Evolutionary conservation across 768 basidiomycete species (phyloP).

Genomic region (Phallus indusiatus): DNA sequence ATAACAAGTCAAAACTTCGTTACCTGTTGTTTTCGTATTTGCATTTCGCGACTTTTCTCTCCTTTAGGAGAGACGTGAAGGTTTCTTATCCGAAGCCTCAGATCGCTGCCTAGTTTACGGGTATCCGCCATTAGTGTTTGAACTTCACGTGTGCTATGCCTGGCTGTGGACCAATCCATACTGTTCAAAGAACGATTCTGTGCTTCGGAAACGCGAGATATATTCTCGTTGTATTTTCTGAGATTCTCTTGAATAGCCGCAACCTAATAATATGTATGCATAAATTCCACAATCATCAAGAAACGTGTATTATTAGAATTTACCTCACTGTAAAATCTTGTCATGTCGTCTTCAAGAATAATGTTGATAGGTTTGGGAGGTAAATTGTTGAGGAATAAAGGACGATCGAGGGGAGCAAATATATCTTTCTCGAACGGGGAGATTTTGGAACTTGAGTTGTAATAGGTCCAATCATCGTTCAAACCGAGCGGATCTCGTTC

Average conservation of each 20-base stretch:
- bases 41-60: constrained; percentile 51
- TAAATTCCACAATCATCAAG: too few relatives aligned
- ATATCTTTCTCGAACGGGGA: not conserved
- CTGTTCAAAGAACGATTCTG: constrained; percentile 70
- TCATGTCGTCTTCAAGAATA: constrained; percentile 43
- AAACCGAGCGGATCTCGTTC: not conserved
- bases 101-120: constrained; percentile 41
- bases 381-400: not conserved
- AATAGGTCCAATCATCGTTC: too few relatives aligned
- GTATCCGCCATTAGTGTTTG: constrained; percentile 52
- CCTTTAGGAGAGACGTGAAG: constrained; percentile 40
- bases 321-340: constrained; percentile 68
- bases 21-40: constrained; percentile 72
- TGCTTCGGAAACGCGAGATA: constrained; percentile 56
- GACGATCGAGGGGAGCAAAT: not conserved
- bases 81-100: constrained; percentile 52
- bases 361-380: not conserved
- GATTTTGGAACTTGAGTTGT: not conserved
- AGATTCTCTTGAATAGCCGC: constrained; percentile 65
- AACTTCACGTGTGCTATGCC: constrained; percentile 49
- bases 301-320: not conserved
- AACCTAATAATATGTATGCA: constrained; percentile 41
- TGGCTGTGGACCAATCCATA: constrained; percentile 58
- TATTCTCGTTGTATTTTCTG: constrained; percentile 58
- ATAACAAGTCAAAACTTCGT: constrained; percentile 5